phyloP scores from a whole-genome alignment of 345 rosid species.

The Pelargonium nanum region DNA sequence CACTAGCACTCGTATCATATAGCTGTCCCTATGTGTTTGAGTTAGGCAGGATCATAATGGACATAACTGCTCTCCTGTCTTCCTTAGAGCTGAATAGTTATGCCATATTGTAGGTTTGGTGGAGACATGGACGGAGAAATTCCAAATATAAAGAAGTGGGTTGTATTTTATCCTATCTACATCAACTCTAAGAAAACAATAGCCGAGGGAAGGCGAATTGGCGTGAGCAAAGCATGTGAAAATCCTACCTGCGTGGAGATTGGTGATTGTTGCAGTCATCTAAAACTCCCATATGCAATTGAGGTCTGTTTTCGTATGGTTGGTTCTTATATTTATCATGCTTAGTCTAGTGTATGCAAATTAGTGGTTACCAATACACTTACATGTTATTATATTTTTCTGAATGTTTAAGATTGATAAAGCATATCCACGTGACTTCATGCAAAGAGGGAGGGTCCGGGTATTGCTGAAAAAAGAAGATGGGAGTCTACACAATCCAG shows the following conservation, averaged over 20 bases:
- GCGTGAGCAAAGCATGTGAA: conserved; percentile 62
- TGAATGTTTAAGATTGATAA: conserved; percentile 48
- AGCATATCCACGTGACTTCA: conserved; percentile 86
- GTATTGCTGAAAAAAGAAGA: conserved; percentile 71
- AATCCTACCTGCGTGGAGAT: conserved; percentile 78
- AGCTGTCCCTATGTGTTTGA: too few species aligned
- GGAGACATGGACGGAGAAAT: conserved; percentile 33
- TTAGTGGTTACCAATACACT: neutral
- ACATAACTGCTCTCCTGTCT: too few species aligned
- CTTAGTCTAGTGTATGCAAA: neutral
- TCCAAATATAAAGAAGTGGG: conserved; percentile 56
- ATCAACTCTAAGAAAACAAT: conserved; percentile 87
- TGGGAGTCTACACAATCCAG: conserved; percentile 64
- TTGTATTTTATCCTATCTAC: conserved; percentile 74
- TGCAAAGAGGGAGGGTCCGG: conserved; percentile 92
- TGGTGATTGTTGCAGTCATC: conserved; percentile 68
- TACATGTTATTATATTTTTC: neutral
- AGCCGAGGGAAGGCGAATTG: conserved; percentile 81
- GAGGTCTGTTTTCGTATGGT: conserved; percentile 39
- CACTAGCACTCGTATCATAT: too few species aligned
- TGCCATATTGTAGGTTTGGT: neutral
- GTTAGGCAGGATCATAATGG: too few species aligned
- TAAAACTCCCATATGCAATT: conserved; percentile 55
- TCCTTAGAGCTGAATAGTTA: too few species aligned
- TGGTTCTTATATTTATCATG: neutral